phyloP scores from a whole-genome alignment of 2,329 filamentous ascomycete species.

The Ilyonectria robusta region DNA sequence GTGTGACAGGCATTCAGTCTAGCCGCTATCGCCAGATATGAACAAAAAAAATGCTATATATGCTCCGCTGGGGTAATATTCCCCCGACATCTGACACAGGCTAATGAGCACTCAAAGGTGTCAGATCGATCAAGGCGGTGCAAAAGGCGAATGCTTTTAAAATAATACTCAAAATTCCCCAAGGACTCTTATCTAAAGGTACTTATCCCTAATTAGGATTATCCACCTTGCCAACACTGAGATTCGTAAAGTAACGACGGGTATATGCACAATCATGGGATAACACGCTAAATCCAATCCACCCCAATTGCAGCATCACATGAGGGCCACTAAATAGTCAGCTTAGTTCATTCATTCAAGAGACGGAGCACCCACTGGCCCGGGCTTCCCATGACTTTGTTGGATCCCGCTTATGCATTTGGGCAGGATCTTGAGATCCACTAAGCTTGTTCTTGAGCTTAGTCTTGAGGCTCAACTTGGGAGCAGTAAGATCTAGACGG shows the following conservation, averaged over 20 bases:
- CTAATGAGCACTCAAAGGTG: too few relatives aligned
- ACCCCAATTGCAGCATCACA: conserved; percentile 19
- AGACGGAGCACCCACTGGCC: conserved; percentile 34
- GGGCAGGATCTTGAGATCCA: conserved; percentile 39
- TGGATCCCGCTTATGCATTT: conserved; percentile 37
- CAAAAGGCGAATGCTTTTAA: too few relatives aligned
- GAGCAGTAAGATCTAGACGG: background rate
- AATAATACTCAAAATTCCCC: too few relatives aligned
- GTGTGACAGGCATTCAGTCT: too few relatives aligned
- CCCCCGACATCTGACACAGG: too few relatives aligned
- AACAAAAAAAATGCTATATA: too few relatives aligned
- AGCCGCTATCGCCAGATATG: too few relatives aligned
- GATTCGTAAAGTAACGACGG: background rate
- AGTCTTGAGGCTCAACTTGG: conserved; percentile 41
- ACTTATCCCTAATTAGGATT: too few relatives aligned
- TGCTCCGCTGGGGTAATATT: too few relatives aligned
- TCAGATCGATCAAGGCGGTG: too few relatives aligned
- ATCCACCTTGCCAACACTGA: background rate
- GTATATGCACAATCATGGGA: conserved; percentile 1
- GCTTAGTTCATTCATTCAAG: conserved; percentile 20
- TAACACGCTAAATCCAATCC: background rate
- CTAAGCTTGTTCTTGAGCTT: conserved; percentile 43
- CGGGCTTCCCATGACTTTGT: conserved; percentile 47
- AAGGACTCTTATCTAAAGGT: too few relatives aligned
- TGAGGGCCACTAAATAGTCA: conserved; percentile 34